Conservation (phyloP, 164 flowering plant genomes). For the Taxillus chinensis region DNA sequence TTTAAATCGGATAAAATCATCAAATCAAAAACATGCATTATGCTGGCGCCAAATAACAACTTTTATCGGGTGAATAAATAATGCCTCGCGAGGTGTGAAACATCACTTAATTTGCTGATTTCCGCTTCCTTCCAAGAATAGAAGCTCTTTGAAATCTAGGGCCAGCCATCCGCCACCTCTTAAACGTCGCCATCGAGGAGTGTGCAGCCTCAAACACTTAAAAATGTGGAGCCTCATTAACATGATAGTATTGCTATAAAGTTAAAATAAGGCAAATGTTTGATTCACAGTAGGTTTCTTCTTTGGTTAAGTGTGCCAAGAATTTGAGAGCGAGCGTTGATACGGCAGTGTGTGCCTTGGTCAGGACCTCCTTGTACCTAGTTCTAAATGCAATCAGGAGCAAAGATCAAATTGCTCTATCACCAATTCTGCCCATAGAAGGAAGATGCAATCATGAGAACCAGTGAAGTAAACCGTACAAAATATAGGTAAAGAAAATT, state of each 20-base stretch:
- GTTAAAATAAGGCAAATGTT: background rate
- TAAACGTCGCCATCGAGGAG: slow-evolving; percentile 66
- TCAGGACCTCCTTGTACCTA: slow-evolving; percentile 69
- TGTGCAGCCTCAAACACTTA: slow-evolving; percentile 81
- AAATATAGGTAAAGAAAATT: no score
- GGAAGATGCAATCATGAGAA: slow-evolving; percentile 2
- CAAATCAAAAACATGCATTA: no score
- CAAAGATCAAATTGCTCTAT: slow-evolving; percentile 63
- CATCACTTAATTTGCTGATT: slow-evolving; percentile 26
- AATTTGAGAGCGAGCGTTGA: slow-evolving; percentile 46
- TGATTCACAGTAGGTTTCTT: slow-evolving; percentile 61
- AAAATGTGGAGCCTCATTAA: slow-evolving; percentile 5
- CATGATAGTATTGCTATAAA: background rate
- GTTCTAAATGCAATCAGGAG: slow-evolving; percentile 61
- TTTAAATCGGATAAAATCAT: no score
- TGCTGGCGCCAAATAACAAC: no score
- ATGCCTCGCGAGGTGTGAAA: background rate
- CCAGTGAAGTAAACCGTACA: background rate
- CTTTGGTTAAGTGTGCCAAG: slow-evolving; percentile 51
- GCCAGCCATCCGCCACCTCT: slow-evolving; percentile 87
- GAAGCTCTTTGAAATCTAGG: slow-evolving; percentile 77
- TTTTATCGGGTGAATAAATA: no score
- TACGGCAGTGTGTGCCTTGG: slow-evolving; percentile 67
- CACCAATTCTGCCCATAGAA: slow-evolving; percentile 53
- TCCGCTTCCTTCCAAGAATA: slow-evolving; percentile 77